Percentiles rank a stretch among this genome's conserved stretches.
These are phyloP conservation scores for Trametes coccinea DNA, from an alignment of 768 basidiomycete species.

Conservation along the genomic window DNA sequence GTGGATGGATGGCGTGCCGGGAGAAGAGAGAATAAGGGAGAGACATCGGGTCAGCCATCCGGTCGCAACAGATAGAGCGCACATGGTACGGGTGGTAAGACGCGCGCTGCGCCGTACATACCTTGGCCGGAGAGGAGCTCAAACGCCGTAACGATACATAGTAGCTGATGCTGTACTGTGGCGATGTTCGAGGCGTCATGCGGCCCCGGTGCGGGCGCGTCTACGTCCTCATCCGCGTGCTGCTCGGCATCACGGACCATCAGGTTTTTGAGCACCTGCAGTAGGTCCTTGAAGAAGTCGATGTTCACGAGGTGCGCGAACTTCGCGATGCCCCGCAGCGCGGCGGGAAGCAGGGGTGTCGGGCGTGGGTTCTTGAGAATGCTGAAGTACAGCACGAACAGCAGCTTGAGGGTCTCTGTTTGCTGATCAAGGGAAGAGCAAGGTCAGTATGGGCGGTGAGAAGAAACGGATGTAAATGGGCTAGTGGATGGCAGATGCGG, in stretches of 20 bases:
- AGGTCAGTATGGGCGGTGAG: slow-evolving; percentile 13
- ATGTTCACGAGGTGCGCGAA: slow-evolving; percentile 97
- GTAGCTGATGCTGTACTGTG: slow-evolving; percentile 59
- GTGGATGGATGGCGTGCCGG: not conserved
- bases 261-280: slow-evolving; percentile 81
- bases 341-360: slow-evolving; percentile 79
- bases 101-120: slow-evolving; percentile 29
- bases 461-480: slow-evolving; percentile 20
- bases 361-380: slow-evolving; percentile 85
- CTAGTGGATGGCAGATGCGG: slow-evolving; percentile 10
- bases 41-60: slow-evolving; percentile 17
- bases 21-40: slow-evolving; percentile 11
- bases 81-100: not conserved
- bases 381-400: slow-evolving; percentile 96
- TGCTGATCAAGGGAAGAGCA: slow-evolving; percentile 53
- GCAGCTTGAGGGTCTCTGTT: slow-evolving; percentile 95
- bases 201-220: slow-evolving; percentile 18
- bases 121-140: slow-evolving; percentile 97
- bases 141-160: slow-evolving; percentile 95
- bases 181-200: slow-evolving; percentile 35
- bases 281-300: slow-evolving; percentile 96
- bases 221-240: slow-evolving; percentile 34
- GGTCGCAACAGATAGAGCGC: not conserved
- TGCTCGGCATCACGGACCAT: slow-evolving; percentile 53
- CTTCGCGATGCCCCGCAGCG: slow-evolving; percentile 87